Evolutionary conservation across 257 asterid species (phyloP), one percentile per base, ranked within the genome.

Genomic region (Penstemon davidsonii): DNA sequence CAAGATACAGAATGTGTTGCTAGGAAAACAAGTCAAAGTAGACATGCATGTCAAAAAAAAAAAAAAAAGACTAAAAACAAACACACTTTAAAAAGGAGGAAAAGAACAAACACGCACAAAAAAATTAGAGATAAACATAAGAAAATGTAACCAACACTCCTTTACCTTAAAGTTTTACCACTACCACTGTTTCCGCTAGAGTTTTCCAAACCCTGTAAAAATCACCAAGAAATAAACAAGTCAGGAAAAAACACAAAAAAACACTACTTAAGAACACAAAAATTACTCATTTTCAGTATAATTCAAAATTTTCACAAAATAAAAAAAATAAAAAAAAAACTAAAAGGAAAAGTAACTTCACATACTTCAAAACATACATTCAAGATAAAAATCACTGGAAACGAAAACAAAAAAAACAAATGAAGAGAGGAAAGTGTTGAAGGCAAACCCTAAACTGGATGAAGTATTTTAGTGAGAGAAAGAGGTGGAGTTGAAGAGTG

Each of bases 381-480:
- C 33, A 25, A 25, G 2, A 2, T 25, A 25, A 25, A 25, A 25
- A 1, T 25, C 33, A 19, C 11, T 12, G 12, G 47, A 25, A 40
- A 0, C 46, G 67, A n/a, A 19, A 6, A 8, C 45, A n/a, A 6
- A 33, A 33, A 40, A 9, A 3, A 25, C 6, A 5, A 52, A 51
- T 10, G 36, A 8, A 4, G 5, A 5, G 18, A 46, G 41, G 43
- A 25, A 25, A 72, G 43, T 36, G 54, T 46, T 36, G 55, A 71
- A 63, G 50, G 64, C 19, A 80, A 77, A 77, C 80, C 85, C 82
- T 68, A 71, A 60, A 54, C 8, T 19, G 45, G 11, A 3, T 8
- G 36, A 45, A 47, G 18, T n/a, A 50, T 10, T 3, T 73, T 4
- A 50, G 60, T 41, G 62, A 59, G 66, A 56, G 64, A 41, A 71